A percentile compares a stretch with the other conserved stretches of the same genome.
phyloP scores from a whole-genome alignment of 108 stramenopile species.

The Aurantiochytrium sp. region DNA sequence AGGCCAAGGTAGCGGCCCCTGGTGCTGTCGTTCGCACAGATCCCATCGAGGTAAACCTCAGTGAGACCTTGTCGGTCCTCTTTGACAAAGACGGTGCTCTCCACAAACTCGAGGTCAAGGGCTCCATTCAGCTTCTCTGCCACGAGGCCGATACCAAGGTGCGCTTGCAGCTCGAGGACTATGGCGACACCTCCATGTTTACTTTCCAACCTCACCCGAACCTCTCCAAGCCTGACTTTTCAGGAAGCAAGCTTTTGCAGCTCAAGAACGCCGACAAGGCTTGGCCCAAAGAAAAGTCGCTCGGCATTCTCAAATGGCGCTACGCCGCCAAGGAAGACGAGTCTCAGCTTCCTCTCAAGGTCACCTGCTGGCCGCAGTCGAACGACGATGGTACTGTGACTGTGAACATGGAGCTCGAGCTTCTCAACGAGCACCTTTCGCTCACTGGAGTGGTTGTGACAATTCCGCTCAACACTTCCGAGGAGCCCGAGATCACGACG shows the following conservation, averaged over 20 bases:
- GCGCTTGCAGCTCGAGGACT: neutral
- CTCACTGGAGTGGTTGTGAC: neutral
- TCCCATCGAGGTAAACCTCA: neutral
- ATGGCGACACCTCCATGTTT: neutral
- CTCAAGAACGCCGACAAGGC: neutral
- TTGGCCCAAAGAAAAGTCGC: neutral
- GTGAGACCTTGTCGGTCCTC: neutral
- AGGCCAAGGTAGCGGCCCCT: neutral
- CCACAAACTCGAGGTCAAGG: slow-evolving; percentile 1
- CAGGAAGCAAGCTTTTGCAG: neutral
- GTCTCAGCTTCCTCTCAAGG: neutral
- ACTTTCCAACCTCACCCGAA: neutral
- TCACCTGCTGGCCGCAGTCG: neutral
- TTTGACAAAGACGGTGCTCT: neutral
- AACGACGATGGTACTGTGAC: slow-evolving; percentile 10
- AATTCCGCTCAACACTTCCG: slow-evolving; percentile 1
- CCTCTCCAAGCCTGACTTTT: neutral
- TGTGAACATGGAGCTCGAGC: slow-evolving; percentile 13
- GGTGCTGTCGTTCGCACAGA: neutral
- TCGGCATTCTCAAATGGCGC: slow-evolving; percentile 10
- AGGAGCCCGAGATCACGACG: neutral
- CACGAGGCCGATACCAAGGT: neutral
- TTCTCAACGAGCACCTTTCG: neutral
- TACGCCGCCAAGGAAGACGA: slow-evolving; percentile 17
- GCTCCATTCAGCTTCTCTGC: neutral